Conservation (phyloP, 306 rosid genomes). For the apple (Malus domestica) region ASM211411v1 NC_041799.1:17498001-17498500, state of each 20-base stretch:
- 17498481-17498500: constrained; percentile 7
- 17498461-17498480: constrained; percentile 87
- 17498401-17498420: constrained; percentile 96
- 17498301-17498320: not conserved
- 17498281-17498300: not conserved
- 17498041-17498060: not conserved
- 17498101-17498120: not conserved
- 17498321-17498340: not conserved
- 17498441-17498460: constrained; percentile 77
- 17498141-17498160: not conserved
- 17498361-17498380: constrained; percentile 18
- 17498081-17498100: not conserved
- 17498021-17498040: not conserved
- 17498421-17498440: constrained; percentile 68
- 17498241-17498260: not conserved
- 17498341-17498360: not conserved
- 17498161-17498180: not conserved
- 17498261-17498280: not conserved
- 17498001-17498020: not conserved
- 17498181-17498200: not conserved
- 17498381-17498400: constrained; percentile 93
- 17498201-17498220: not conserved
- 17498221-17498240: not conserved
- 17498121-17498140: not conserved
- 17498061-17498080: not conserved